Conservation (phyloP, 2,329 filamentous ascomycete species). For the Aspergillus bombycis region DNA sequence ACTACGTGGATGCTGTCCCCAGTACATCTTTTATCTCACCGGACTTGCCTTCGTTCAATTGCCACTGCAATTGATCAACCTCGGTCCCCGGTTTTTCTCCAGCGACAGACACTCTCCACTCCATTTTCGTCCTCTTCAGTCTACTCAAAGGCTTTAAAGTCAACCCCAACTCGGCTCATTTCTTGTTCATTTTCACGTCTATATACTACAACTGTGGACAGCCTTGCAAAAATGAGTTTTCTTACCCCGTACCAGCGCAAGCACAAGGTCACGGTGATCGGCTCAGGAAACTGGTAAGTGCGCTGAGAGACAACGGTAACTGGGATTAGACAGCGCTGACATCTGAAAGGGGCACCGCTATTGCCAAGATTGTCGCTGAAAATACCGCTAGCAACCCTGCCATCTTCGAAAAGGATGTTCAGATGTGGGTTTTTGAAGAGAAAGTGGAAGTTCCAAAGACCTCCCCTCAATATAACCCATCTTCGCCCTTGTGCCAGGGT, state of each 20-base stretch:
- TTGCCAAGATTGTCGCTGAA: slow-evolving; percentile 95
- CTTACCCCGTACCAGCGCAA: slow-evolving; percentile 37
- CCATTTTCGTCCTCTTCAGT: slow-evolving; percentile 19
- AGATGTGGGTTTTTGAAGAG: slow-evolving; percentile 99
- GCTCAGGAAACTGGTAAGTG: slow-evolving; percentile 89
- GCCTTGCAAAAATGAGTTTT: slow-evolving; percentile 34
- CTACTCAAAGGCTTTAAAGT: slow-evolving; percentile 24
- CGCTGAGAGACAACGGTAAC: background rate
- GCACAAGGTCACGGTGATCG: slow-evolving; percentile 70
- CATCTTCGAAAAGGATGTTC: slow-evolving; percentile 83
- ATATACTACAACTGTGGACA: slow-evolving; percentile 5
- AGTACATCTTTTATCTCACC: slow-evolving; percentile 22
- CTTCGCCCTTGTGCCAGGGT: slow-evolving; percentile 72
- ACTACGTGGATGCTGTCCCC: slow-evolving; percentile 23
- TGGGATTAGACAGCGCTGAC: slow-evolving; percentile 79
- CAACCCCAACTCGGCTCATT: slow-evolving; percentile 11
- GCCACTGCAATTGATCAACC: slow-evolving; percentile 27
- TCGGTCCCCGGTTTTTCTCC: slow-evolving; percentile 31
- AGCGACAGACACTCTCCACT: slow-evolving; percentile 23
- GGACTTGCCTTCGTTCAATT: slow-evolving; percentile 28
- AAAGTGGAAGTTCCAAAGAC: slow-evolving; percentile 73
- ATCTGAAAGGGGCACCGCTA: slow-evolving; percentile 89
- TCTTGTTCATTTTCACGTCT: slow-evolving; percentile 20
- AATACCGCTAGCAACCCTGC: slow-evolving; percentile 78
- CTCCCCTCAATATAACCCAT: slow-evolving; percentile 75